Base-by-base conservation (phyloP, 805 yeast species). In the Kodamaea leandrae region DNA sequence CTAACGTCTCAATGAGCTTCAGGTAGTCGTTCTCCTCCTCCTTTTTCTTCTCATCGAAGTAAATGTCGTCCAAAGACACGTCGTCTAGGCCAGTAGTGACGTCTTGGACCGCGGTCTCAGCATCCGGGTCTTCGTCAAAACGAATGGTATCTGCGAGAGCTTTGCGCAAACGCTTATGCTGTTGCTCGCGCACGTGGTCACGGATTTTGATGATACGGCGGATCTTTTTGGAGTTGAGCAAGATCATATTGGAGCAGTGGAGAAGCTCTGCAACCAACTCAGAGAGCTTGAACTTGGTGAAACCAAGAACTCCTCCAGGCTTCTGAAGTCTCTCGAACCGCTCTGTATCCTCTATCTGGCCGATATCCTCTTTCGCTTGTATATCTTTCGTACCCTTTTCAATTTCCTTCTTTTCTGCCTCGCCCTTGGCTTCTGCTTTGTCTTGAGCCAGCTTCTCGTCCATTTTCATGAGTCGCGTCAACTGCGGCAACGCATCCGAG, bases 221-320 rank as follows among this genome's bases (percentile, higher is more conserved):
- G 41, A 90, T 88, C 39, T 73, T 74, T 29, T 76, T 78, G 34
- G 90, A 88, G 59, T 91, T 93, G 50, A 93, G 74, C 14, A 89
- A 71, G 0, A 84, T 87, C 98, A 93, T 93, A 64, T 93, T 93
- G n/a, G 96, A 88, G 58, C 99, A 93, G 63, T 93, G 99, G 42
- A 93, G 72, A 29, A 93, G 71, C 56, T 93, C 99, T 0, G 99
- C 99, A 36, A 93, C 79, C 39, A 93, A 68, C 63, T 93, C 99
- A 46, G 96, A 82, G 17, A 93, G 77, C 56, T 89, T 86, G 64
- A 93, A 90, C 48, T 90, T 74, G 53, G 90, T 95, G 60, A 91
- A 87, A 0, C 99, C 99, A 16, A 93, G 66, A 1, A 93, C 89
- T n/a, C n/a, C 12, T n/a, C 3, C 13, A 19, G 15, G 20, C 53